These are phyloP conservation scores for Alternaria atra DNA, from an alignment of 2,329 filamentous ascomycete genomes.

Conservation along the genomic window DNA sequence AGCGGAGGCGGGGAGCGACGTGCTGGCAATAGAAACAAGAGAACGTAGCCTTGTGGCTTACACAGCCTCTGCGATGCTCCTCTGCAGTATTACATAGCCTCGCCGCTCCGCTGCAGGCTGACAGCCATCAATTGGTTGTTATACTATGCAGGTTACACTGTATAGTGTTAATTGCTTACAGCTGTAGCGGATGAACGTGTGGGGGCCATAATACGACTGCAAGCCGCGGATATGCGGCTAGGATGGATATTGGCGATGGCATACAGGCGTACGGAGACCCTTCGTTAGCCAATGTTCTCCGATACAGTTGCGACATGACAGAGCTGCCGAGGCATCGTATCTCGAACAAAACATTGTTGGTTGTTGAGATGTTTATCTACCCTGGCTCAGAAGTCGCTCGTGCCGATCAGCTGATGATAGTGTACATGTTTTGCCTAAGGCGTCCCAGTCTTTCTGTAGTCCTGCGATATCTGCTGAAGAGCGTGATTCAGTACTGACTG, in stretches of 20 bases:
- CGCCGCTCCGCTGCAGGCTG: conserved; percentile 6
- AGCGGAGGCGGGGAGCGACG: background rate
- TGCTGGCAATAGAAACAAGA: background rate
- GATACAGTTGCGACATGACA: too few relatives aligned
- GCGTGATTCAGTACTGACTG: background rate
- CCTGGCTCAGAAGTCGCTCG: too few relatives aligned
- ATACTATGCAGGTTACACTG: background rate
- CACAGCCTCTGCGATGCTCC: conserved; percentile 11
- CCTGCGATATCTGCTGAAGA: too few relatives aligned
- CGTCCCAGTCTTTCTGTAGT: too few relatives aligned
- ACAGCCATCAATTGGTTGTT: background rate
- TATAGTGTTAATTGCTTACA: background rate
- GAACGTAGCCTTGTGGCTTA: conserved; percentile 4
- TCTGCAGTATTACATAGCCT: conserved; percentile 10
- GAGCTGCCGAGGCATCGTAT: too few relatives aligned
- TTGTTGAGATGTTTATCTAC: too few relatives aligned
- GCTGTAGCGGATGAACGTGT: background rate
- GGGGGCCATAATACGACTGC: background rate
- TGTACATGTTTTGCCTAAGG: too few relatives aligned
- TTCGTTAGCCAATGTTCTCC: too few relatives aligned
- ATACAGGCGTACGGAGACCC: too few relatives aligned
- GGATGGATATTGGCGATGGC: background rate
- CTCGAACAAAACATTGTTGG: too few relatives aligned
- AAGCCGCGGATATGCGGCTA: background rate
- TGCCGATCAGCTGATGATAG: too few relatives aligned